These are phyloP conservation scores for Alternaria sp. DNA, from an alignment of 2,329 filamentous ascomycete genomes.

Conservation along the genomic window DNA sequence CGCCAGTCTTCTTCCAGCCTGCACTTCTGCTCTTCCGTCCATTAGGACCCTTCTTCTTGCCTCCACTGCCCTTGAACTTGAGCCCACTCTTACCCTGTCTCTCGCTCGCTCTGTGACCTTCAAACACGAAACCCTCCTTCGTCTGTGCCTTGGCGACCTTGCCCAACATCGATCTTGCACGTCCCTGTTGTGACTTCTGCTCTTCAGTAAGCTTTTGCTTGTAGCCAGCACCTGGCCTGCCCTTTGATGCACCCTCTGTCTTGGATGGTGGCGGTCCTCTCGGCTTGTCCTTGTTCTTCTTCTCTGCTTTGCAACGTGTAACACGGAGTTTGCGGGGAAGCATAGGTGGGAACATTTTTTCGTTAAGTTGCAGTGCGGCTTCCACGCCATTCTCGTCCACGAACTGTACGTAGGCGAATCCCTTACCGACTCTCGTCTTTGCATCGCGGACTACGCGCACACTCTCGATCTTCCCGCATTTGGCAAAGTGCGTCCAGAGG, in stretches of 20 bases:
- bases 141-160: slow-evolving; percentile 70
- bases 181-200: slow-evolving; percentile 75
- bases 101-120: slow-evolving; percentile 76
- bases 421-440: slow-evolving; percentile 92
- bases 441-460: slow-evolving; percentile 91
- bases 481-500: slow-evolving; percentile 81
- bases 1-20: slow-evolving; percentile 55
- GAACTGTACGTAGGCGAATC: slow-evolving; percentile 97
- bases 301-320: slow-evolving; percentile 77
- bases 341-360: slow-evolving; percentile 92
- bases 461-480: slow-evolving; percentile 85
- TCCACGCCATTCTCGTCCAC: slow-evolving; percentile 87
- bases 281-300: slow-evolving; percentile 51
- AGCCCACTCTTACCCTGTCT: slow-evolving; percentile 71
- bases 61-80: slow-evolving; percentile 61
- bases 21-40: slow-evolving; percentile 54
- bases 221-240: slow-evolving; percentile 64
- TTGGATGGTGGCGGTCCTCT: slow-evolving; percentile 37
- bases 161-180: slow-evolving; percentile 77
- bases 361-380: slow-evolving; percentile 85
- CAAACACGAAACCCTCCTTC: slow-evolving; percentile 79
- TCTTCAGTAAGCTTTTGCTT: slow-evolving; percentile 74
- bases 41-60: slow-evolving; percentile 52
- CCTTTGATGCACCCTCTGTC: slow-evolving; percentile 17
- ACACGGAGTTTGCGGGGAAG: slow-evolving; percentile 89